Evolutionary conservation across 495 filamentous ascomycete genomes (phyloP).

Genomic region (Penicillium cataractarum): DNA sequence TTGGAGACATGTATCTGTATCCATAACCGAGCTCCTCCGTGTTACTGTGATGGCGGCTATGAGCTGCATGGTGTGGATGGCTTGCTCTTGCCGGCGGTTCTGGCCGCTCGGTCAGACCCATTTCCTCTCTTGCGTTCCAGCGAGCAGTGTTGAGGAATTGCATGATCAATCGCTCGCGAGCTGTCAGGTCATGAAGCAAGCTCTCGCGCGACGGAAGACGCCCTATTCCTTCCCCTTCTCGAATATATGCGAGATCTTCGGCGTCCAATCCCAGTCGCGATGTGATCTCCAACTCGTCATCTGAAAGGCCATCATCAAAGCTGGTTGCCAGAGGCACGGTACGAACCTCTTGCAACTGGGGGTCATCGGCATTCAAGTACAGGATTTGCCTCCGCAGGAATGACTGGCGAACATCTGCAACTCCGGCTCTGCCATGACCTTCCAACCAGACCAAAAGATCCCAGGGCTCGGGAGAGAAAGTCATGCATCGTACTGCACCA

Average conservation of each 20-base stretch:
- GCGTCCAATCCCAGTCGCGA: slow-evolving; percentile 39
- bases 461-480: slow-evolving; percentile 85
- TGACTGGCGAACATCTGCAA: slow-evolving; percentile 80
- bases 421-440: slow-evolving; percentile 78
- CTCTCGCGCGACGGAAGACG: slow-evolving; percentile 39
- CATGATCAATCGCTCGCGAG: slow-evolving; percentile 60
- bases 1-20: slow-evolving; percentile 43
- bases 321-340: slow-evolving; percentile 48
- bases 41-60: slow-evolving; percentile 38
- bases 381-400: slow-evolving; percentile 78
- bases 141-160: slow-evolving; percentile 57
- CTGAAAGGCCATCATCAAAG: slow-evolving; percentile 24
- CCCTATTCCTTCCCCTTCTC: slow-evolving; percentile 22
- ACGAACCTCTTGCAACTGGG: slow-evolving; percentile 53
- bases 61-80: slow-evolving; percentile 36
- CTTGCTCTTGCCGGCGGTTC: slow-evolving; percentile 37
- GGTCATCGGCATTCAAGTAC: slow-evolving; percentile 60
- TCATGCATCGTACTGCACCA: slow-evolving; percentile 88
- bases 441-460: slow-evolving; percentile 95
- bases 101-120: slow-evolving; percentile 38
- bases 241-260: slow-evolving; percentile 29
- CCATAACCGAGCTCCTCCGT: slow-evolving; percentile 47
- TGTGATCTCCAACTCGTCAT: slow-evolving; percentile 28
- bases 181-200: slow-evolving; percentile 53
- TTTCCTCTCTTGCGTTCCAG: slow-evolving; percentile 42